phyloP scores from a whole-genome alignment of 257 asterid species.

The Nicotiana noctiflora region DNA sequence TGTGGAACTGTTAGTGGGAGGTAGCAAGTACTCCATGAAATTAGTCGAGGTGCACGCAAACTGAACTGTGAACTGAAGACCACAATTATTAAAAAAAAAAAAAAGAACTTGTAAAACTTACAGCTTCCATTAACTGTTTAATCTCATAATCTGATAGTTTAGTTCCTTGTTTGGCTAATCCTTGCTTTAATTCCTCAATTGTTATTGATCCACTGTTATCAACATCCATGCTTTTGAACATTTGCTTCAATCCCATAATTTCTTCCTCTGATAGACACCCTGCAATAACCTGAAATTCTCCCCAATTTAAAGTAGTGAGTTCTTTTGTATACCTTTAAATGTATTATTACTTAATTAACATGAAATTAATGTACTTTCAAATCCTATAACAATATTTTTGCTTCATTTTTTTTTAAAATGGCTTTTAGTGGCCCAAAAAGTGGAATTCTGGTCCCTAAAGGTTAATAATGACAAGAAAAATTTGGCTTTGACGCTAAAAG shows the following conservation, averaged over 20 bases:
- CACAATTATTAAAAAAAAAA: no score
- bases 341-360: background rate
- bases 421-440: background rate
- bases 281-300: slow-evolving; percentile 40
- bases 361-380: background rate
- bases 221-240: slow-evolving; percentile 57
- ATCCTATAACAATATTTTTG: background rate
- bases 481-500: background rate
- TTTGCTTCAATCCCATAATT: slow-evolving; percentile 60
- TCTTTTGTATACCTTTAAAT: background rate
- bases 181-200: slow-evolving; percentile 62
- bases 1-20: rapidly evolving
- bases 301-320: background rate
- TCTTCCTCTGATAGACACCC: slow-evolving; percentile 74
- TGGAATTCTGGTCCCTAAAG: background rate
- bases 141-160: slow-evolving; percentile 52
- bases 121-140: slow-evolving; percentile 61
- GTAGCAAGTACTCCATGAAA: no score
- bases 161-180: slow-evolving; percentile 58
- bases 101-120: slow-evolving; percentile 17
- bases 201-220: slow-evolving; percentile 66
- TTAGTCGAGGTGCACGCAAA: no score
- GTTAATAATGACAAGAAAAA: background rate
- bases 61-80: no score
- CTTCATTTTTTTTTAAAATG: background rate